These are phyloP conservation scores for Pseudocercospora fijiensis DNA, from an alignment of 2,329 filamentous ascomycete genomes.

Conservation along the genomic window DNA sequence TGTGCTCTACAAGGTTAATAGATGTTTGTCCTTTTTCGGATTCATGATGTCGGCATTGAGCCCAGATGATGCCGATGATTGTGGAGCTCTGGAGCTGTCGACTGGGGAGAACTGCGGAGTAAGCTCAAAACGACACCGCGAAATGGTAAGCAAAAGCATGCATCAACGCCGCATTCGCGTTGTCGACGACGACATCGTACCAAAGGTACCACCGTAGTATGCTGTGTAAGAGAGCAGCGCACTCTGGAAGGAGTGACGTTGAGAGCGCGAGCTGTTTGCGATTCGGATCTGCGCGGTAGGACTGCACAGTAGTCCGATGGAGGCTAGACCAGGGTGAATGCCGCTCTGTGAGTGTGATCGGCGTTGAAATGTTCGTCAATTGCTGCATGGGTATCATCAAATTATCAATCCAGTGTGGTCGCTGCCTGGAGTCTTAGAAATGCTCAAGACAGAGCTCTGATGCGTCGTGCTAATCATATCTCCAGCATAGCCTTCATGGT, in stretches of 20 bases:
- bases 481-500: slow-evolving; percentile 64
- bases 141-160: slow-evolving; percentile 7
- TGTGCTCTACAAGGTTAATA: neutral
- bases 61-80: slow-evolving; percentile 7
- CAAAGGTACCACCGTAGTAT: neutral
- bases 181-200: neutral
- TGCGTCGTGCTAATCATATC: slow-evolving; percentile 38
- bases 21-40: neutral
- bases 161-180: slow-evolving; percentile 2
- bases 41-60: neutral
- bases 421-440: neutral
- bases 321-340: slow-evolving; percentile 2
- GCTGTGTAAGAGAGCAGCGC: neutral
- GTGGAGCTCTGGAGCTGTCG: slow-evolving; percentile 7
- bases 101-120: slow-evolving; percentile 4
- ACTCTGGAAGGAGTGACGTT: slow-evolving; percentile 3
- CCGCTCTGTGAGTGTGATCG: neutral
- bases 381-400: slow-evolving; percentile 5
- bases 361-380: slow-evolving; percentile 1
- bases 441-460: neutral
- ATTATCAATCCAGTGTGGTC: neutral
- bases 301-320: neutral
- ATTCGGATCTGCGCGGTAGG: neutral
- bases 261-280: neutral
- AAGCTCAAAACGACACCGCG: neutral